Base-by-base conservation (phyloP, 164 flowering plant genomes). In the Liquidambar formosana region DNA sequence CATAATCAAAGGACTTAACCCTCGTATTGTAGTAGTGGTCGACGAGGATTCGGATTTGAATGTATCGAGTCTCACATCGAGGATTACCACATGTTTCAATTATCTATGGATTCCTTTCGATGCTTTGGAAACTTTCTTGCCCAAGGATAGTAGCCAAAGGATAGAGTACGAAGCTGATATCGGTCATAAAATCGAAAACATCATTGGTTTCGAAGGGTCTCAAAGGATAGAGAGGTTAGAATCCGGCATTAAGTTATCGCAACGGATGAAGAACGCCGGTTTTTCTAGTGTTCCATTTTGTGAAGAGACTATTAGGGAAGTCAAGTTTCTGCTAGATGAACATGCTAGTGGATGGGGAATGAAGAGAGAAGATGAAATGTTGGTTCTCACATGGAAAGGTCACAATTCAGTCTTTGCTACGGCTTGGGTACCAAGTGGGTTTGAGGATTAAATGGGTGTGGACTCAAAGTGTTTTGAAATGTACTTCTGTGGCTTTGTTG, bases 331-430 rank as follows among this genome's bases (percentile, higher is more conserved):
- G 81, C 74, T 89, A 25, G 93, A 86, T 68, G 97, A 89, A 23
- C 90, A 91, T 78, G 97, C 94, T 4, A 84, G 93, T 68, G 94
- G 97, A 2, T 91, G 97, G 97, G 97, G 97, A 1, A 86, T 88
- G 94, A 91, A 91, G 81, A 84, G 73, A 54, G 94, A 85, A 63
- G 97, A 91, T n/a, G 92, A 85, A 28, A 81, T 71, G 82, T 54
- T 89, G 76, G 85, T 88, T 28, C 87, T 91, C 63, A 91, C 97
- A 64, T 91, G 94, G 94, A 91, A 91, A 61, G 97, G 94, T 33
- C 94, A 91, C 81, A 88, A 82, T 64, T 80, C 93, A 2, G 84
- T 91, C 22, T 91, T 81, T 75, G 93, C 90, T 18, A 79, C 90
- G 13, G 84, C 86, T 81, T 91, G 97, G 97, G 76, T 76, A 41